Base-by-base conservation (phyloP, 805 yeast genomes). In the Ogataea paraovalis region DNA sequence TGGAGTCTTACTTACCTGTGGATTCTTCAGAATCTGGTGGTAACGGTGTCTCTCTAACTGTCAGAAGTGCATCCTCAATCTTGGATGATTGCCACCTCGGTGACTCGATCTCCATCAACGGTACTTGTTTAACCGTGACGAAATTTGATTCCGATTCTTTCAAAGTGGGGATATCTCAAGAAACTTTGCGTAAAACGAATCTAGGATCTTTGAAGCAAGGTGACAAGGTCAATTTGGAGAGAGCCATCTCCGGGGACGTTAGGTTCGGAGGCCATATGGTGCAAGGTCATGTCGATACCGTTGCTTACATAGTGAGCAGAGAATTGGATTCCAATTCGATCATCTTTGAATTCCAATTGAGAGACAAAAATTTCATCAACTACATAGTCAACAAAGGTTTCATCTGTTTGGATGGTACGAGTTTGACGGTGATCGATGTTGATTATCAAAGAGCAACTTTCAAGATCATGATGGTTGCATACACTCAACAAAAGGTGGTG, bases 191-290 rank as follows among this genome's bases (percentile, higher is more conserved):
- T 50, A 76, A 94, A 52, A 82, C 96, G 2, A 84, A 86, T 53
- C 69, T 94, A 39, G 92, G 90, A 1, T 66, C 67, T 9, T 75
- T 92, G 64, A 61, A 56, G 20, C 42, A 48, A 2, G 91, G 88
- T 2, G 64, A 77, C 18, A 75, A 73, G 49, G 96, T 94, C 19
- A 92, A 94, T 63, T 72, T 92, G 51, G 99, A 94, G 66, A 75
- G 99, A 49, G 99, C 99, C 0, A 89, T 94, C 28, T 73, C 82
- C 2, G 74, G 72, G 13, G 88, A 87, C 45, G 87, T 82, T 6
- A 74, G 99, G 53, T 80, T 91, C 59, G 99, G 99, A 21, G 99
- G 99, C 0, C 99, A 94, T 66, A 80, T 92, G 53, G 99, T 94
- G 2, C 99, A 94, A 60, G 99, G 99, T 5, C 99, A 94, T 69